phyloP scores from a whole-genome alignment of 2,329 filamentous ascomycete genomes.

The Hysterium pulicare region DNA sequence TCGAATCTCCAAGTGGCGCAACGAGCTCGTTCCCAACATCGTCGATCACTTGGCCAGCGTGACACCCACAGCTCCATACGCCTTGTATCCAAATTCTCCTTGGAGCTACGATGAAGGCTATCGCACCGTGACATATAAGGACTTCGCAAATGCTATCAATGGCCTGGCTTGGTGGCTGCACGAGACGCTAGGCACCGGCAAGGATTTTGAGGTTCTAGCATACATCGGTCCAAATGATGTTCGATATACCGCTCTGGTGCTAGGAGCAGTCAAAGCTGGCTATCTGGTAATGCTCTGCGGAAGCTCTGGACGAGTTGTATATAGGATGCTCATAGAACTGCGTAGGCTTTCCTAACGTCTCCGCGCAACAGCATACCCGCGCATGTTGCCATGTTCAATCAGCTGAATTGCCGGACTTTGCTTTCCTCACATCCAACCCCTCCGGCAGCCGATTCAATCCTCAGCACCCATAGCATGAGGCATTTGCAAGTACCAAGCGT shows the following conservation, averaged over 20 bases:
- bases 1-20: no score
- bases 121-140: conserved; percentile 17
- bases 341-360: conserved; percentile 14
- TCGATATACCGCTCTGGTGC: conserved; percentile 11
- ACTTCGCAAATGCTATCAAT: conserved; percentile 25
- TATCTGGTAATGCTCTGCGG: conserved; percentile 14
- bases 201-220: conserved; percentile 15
- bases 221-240: conserved; percentile 24
- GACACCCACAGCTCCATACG: not conserved
- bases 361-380: conserved; percentile 15
- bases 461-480: conserved; percentile 6
- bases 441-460: conserved; percentile 4
- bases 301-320: not conserved
- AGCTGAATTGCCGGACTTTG: conserved; percentile 7
- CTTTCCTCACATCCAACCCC: conserved; percentile 5
- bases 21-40: no score
- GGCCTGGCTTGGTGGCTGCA: conserved; percentile 31
- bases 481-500: conserved; percentile 8
- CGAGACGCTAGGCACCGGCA: conserved; percentile 21
- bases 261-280: conserved; percentile 19
- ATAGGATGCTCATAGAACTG: not conserved
- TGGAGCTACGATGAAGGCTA: conserved; percentile 15
- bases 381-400: conserved; percentile 8
- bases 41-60: not conserved
- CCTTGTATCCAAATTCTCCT: not conserved